Conservation (phyloP, 169 alveolate genomes). For the Eimeria acervulina region DNA sequence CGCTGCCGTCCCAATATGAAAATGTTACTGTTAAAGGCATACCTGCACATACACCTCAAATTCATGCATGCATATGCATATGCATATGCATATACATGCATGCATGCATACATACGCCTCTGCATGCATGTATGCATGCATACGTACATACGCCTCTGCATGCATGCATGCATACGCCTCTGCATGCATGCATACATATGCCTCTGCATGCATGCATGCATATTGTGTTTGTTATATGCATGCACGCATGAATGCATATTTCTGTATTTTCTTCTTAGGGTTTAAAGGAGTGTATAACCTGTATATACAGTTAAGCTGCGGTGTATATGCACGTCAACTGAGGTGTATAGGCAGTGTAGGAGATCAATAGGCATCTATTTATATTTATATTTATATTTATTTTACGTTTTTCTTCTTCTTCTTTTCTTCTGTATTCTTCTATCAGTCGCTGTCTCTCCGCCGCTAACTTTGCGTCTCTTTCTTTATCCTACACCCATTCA, state of each 20-base stretch:
- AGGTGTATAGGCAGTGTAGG: neutral
- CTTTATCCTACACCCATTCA: conserved; percentile 72
- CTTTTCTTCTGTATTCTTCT: conserved; percentile 67
- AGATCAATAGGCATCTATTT: neutral
- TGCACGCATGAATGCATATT: too few relatives aligned
- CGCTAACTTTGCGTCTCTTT: conserved; percentile 64
- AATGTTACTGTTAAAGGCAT: conserved; percentile 86
- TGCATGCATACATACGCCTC: conserved; percentile 6
- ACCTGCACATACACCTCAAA: neutral
- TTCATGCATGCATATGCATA: neutral
- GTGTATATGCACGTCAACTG: neutral
- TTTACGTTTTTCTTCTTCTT: conserved; percentile 12
- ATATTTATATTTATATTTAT: conserved; percentile 21
- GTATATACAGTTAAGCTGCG: too few relatives aligned
- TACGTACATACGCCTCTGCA: neutral
- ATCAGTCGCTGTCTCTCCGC: conserved; percentile 32
- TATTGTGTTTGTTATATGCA: neutral
- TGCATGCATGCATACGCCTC: too few relatives aligned
- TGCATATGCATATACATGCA: conserved; percentile 23
- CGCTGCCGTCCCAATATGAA: conserved; percentile 89
- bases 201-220: neutral
- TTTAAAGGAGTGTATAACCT: too few relatives aligned
- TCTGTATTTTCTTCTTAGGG: neutral
- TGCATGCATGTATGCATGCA: neutral
- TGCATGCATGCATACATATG: conserved; percentile 50